Base-by-base conservation (phyloP, 768 basidiomycete species). In the Hygrocybe coccinea region DNA sequence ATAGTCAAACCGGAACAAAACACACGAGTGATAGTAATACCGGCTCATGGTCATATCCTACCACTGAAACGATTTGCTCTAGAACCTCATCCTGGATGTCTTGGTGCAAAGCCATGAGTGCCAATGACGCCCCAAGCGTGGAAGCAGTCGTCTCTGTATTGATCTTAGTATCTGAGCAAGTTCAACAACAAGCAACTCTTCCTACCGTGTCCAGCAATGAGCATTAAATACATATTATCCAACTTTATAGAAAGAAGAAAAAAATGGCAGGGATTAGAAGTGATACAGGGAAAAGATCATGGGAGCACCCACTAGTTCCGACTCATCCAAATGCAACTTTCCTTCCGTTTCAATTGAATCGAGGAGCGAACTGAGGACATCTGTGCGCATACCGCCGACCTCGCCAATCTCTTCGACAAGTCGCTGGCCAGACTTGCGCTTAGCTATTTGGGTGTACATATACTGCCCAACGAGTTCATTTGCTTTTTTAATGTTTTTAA, bases 151-250 rank as follows among this genome's bases (percentile, higher is more conserved):
- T 82, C 66, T 81, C 79, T 78, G 49, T 17, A 25, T 24, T 39
- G 22, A 37, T 17, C 41, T 50, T 1, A 34, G n/a, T 11, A 29
- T 38, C 25, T 34, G 36, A 12, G 21, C 48, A 46, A 50, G 54
- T 21, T 34, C 21, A 17, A 15, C 15, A 12, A 56, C 50, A 50
- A 3, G 76, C 81, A 41, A 15, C 39, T 10, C 39, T 41, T 3
- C 39, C 14, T 41, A 6, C 35, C 48, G 36, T 50, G 51, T 17
- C 36, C n/a, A 24, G 19, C 9, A 12, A 56, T 48, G 41, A 3
- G 76, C 81, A 81, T 69, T 10, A 75, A 59, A 58, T 74, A 83
- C 1, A 80, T 62, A 48, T 83, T 83, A 5, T 80, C 81, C 47
- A 81, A 78, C 80, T 80, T 54, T 37, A 44, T 14, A 8, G 21